Percentiles rank a stretch among this genome's conserved stretches.
Conservation (phyloP, 176 grass and related monocot species). For the Triticum aestivum region IWGSC_CS_RefSeq_v2.1 NC_057805.1:121089445-121089944, state of each 20-base stretch:
- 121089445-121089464: background rate
- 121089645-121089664: background rate
- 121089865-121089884: background rate
- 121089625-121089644: background rate
- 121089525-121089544: conserved; percentile 1
- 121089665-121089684: background rate
- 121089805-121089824: background rate
- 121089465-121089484: background rate
- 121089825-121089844: background rate
- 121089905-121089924: conserved; percentile 4
- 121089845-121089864: background rate
- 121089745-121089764: no score
- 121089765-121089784: background rate
- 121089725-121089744: no score
- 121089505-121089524: background rate
- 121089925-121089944: background rate
- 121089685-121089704: no score
- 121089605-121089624: background rate
- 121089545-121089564: conserved; percentile 8
- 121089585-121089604: background rate
- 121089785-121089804: background rate
- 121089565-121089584: background rate
- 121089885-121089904: background rate
- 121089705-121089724: no score
- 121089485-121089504: background rate